These are phyloP conservation scores for Alternaria alternata DNA, from an alignment of 2,329 filamentous ascomycete species.

Conservation along the genomic window DNA sequence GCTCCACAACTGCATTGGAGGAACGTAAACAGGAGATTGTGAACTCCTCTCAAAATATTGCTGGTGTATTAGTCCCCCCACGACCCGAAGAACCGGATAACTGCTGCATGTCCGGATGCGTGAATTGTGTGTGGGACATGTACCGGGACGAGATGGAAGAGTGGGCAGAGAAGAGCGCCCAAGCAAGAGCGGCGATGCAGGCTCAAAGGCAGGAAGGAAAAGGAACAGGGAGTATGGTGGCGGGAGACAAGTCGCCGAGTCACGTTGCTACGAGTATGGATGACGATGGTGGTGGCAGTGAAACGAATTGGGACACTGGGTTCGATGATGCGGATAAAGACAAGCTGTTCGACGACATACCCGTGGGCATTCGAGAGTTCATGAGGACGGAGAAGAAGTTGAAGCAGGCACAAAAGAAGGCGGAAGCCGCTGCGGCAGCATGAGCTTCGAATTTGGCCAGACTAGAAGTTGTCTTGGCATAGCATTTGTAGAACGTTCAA, in stretches of 20 bases:
- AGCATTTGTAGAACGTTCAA: conserved; percentile 12
- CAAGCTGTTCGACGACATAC: conserved; percentile 79
- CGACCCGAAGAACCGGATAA: conserved; percentile 91
- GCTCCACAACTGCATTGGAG: conserved; percentile 76
- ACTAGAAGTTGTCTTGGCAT: background rate
- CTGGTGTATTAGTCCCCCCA: conserved; percentile 83
- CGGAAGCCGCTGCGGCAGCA: conserved; percentile 53
- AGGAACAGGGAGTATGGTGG: conserved; percentile 48
- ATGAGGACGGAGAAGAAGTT: conserved; percentile 96
- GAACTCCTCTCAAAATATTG: conserved; percentile 69
- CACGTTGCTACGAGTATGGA: conserved; percentile 72
- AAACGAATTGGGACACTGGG: conserved; percentile 67
- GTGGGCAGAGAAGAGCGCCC: conserved; percentile 73
- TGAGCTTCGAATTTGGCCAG: conserved; percentile 4
- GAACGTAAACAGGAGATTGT: conserved; percentile 70
- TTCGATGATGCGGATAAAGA: conserved; percentile 55
- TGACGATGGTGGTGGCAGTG: conserved; percentile 79
- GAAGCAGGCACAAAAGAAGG: conserved; percentile 74
- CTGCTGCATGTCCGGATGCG: conserved; percentile 98
- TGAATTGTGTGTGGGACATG: conserved; percentile 95
- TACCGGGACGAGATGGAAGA: conserved; percentile 93
- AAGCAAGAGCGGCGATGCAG: conserved; percentile 66
- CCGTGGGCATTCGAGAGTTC: conserved; percentile 93
- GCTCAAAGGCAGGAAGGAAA: conserved; percentile 38
- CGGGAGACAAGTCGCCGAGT: conserved; percentile 53